These are phyloP conservation scores for Debaryomyces robertsiae DNA, from an alignment of 1,139 yeast genomes.

Conservation along the genomic window DNA sequence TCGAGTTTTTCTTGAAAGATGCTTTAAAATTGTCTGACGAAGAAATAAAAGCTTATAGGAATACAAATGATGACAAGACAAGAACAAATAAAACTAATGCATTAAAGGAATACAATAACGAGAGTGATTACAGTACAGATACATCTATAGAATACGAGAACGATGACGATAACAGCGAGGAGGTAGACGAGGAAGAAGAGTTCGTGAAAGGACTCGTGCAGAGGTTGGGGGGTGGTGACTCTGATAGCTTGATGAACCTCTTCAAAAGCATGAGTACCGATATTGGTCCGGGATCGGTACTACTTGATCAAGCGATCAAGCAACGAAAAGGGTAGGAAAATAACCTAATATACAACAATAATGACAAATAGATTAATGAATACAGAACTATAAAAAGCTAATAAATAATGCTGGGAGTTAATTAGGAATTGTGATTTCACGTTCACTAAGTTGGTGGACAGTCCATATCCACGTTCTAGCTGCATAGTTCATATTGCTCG, in stretches of 20 bases:
- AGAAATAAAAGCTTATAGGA: constrained; percentile 31
- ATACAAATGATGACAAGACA: constrained; percentile 6
- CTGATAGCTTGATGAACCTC: constrained; percentile 10
- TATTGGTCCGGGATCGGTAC: constrained; percentile 12
- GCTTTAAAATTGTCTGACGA: constrained; percentile 48
- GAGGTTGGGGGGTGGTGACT: constrained; percentile 5
- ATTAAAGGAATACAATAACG: constrained; percentile 22
- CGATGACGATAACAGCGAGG: constrained; percentile 17
- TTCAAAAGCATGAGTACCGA: constrained; percentile 10
- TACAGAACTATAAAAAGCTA: background rate
- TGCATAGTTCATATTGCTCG: constrained; percentile 61
- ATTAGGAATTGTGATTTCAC: constrained; percentile 35
- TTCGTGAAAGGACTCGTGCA: constrained; percentile 7
- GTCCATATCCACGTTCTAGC: constrained; percentile 89
- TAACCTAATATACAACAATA: constrained; percentile 1
- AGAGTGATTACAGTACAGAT: constrained; percentile 23
- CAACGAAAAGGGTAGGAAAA: constrained; percentile 1
- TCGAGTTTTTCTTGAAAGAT: constrained; percentile 57
- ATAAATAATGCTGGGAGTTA: constrained; percentile 6
- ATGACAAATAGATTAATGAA: constrained; percentile 4
- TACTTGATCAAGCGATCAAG: constrained; percentile 12
- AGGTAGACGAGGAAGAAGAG: constrained; percentile 6
- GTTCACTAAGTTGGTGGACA: constrained; percentile 55
- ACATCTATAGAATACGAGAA: constrained; percentile 17
- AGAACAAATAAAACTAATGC: constrained; percentile 15